Evolutionary conservation across 2,329 filamentous ascomycete species (phyloP).

Genomic region (Penicillium sp.): DNA sequence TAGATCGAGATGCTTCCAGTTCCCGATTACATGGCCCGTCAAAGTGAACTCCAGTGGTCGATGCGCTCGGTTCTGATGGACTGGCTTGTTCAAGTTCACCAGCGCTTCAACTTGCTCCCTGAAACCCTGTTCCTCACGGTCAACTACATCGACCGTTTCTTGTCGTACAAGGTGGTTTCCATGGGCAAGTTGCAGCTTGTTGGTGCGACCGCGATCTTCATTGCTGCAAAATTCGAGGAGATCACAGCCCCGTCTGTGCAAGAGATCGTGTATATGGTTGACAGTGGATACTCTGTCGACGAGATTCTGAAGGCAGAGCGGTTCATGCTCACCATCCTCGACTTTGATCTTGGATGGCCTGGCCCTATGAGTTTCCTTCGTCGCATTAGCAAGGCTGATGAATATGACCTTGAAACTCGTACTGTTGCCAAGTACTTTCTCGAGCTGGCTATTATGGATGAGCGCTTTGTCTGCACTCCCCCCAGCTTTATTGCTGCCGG

Average conservation of each 20-base stretch:
- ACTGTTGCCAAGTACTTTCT: constrained; percentile 98
- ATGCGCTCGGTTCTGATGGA: constrained; percentile 98
- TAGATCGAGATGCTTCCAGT: constrained; percentile 80
- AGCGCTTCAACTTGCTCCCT: constrained; percentile 82
- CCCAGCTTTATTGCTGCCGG: constrained; percentile 89
- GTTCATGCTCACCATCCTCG: constrained; percentile 96
- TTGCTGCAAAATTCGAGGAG: constrained; percentile 97
- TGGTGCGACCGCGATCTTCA: constrained; percentile 89
- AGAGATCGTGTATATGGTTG: constrained; percentile 98
- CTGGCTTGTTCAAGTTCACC: constrained; percentile 95
- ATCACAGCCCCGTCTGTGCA: constrained; percentile 94
- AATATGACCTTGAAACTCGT: constrained; percentile 92
- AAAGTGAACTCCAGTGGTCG: constrained; percentile 97
- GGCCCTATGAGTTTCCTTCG: constrained; percentile 98
- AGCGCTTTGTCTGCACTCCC: constrained; percentile 87
- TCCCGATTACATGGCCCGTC: constrained; percentile 92
- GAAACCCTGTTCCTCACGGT: constrained; percentile 93
- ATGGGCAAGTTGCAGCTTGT: constrained; percentile 93
- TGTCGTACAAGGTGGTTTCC: constrained; percentile 91
- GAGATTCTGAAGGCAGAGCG: constrained; percentile 96
- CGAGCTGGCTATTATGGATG: constrained; percentile 95
- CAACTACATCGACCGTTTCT: constrained; percentile 96
- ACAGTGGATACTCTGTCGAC: constrained; percentile 80
- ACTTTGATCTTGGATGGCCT: constrained; percentile 96
- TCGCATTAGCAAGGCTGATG: constrained; percentile 95